Evolutionary conservation across 768 basidiomycete genomes (phyloP), one percentile per base, ranked within the genome.

Genomic region (Zangia roseola): DNA sequence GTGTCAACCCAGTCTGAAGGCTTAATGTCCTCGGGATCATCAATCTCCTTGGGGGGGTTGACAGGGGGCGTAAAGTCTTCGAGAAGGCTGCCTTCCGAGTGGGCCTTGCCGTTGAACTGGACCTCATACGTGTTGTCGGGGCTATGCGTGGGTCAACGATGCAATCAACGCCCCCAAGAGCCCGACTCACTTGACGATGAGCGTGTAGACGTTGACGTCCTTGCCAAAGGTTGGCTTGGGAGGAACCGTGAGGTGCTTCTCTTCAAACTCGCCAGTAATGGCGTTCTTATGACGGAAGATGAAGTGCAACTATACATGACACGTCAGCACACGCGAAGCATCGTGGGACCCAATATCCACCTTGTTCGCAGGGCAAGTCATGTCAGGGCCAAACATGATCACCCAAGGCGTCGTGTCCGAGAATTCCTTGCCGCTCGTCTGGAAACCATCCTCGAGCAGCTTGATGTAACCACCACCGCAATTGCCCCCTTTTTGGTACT

Each of bases 381-480:
- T 70, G 70, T 99, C 95, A 55, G 94, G 94, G 59, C 95, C 95
- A 65, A 98, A 97, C 94, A 97, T 97, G 75, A 95, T 79, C 12
- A 88, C 87, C 88, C 88, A 94, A 37, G 93, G 91, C 7, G 93
- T 94, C 63, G 88, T 87, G 71, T 95, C 93, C 45, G 86, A 86
- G 69, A 94, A 94, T 65, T 93, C 92, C 76, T 93, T 90, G 50
- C 89, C 89, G 54, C 84, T 88, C 52, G 88, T 88, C 74, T 94
- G 91, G 83, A 94, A 94, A 50, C 92, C 93, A 60, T 93, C 86
- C 65, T 89, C 86, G 37, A 99, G 82, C 48, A 98, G 84, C 73
- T 98, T 99, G 75, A 98, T 74, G 74, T 99, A 99, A 33, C 97
- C 97, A 75, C 97, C 97, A 70, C 97, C 97, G 62, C 97, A 98